phyloP scores from a whole-genome alignment of 129 eudicot genomes.

The Helichrysum umbraculigerum region DNA sequence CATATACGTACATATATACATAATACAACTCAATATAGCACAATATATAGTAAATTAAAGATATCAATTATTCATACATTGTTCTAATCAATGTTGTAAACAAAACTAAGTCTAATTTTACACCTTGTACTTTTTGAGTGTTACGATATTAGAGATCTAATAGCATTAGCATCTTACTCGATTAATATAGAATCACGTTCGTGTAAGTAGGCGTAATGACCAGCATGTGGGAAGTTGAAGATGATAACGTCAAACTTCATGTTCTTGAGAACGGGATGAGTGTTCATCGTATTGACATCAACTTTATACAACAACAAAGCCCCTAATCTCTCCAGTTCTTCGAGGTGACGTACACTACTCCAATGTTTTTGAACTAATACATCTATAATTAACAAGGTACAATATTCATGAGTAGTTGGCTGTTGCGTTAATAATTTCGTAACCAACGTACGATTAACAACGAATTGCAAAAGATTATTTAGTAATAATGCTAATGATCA shows the following conservation, averaged over 20 bases:
- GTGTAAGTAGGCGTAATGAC: constrained; percentile 20
- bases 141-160: too few species aligned
- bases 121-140: too few species aligned
- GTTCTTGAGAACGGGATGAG: constrained; percentile 26
- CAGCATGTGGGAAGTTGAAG: constrained; percentile 53
- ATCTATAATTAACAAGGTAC: constrained; percentile 22
- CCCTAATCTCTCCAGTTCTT: constrained; percentile 34
- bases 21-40: not conserved
- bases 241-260: constrained; percentile 38
- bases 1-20: too few species aligned
- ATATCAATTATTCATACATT: not conserved
- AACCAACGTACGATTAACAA: not conserved
- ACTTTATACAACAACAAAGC: constrained; percentile 38
- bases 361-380: constrained; percentile 5
- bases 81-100: too few species aligned
- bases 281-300: constrained; percentile 40
- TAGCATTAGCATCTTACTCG: constrained; percentile 31
- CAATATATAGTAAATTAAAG: not conserved
- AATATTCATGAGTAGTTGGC: not conserved
- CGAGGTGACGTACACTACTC: constrained; percentile 28
- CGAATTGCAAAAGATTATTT: not conserved
- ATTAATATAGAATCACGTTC: constrained; percentile 26
- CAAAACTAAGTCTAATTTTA: not conserved
- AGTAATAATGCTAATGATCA: not conserved
- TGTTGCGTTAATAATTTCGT: not conserved